Evolutionary conservation across 108 stramenopile genomes (phyloP).

Genomic region (Cyclotella sp.): DNA sequence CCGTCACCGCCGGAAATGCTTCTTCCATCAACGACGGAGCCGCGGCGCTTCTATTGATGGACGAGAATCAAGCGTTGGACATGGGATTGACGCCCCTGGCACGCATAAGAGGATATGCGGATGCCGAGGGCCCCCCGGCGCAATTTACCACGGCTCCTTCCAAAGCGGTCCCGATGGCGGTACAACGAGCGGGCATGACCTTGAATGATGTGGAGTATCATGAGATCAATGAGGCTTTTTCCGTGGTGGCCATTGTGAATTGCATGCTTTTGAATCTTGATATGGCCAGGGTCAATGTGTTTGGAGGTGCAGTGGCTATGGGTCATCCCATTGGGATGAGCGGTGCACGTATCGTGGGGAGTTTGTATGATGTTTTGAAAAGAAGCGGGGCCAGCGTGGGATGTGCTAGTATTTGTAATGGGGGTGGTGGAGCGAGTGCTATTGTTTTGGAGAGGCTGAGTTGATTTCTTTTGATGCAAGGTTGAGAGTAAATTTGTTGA

Average conservation of each 20-base stretch:
- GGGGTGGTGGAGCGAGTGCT: conserved; percentile 97
- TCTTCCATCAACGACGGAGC: conserved; percentile 97
- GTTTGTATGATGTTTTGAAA: conserved; percentile 85
- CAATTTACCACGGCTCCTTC: conserved; percentile 96
- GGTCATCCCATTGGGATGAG: conserved; percentile 97
- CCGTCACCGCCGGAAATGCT: conserved; percentile 98
- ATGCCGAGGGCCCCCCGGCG: conserved; percentile 87
- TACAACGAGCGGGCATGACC: conserved; percentile 77
- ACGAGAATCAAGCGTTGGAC: conserved; percentile 65
- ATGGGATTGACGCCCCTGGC: conserved; percentile 83
- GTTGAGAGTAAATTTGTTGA: not conserved
- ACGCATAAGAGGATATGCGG: conserved; percentile 85
- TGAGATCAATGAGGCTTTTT: conserved; percentile 99
- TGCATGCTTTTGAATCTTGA: conserved; percentile 86
- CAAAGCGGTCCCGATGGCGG: conserved; percentile 88
- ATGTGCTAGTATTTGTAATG: conserved; percentile 97
- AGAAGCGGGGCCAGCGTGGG: conserved; percentile 89
- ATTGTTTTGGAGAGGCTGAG: conserved; percentile 92
- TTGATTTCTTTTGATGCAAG: conserved; percentile 8
- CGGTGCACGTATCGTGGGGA: conserved; percentile 94
- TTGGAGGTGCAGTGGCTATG: conserved; percentile 94
- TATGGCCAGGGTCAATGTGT: conserved; percentile 83
- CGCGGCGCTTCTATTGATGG: conserved; percentile 91
- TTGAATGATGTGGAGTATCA: conserved; percentile 91
- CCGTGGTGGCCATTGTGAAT: conserved; percentile 95